These are phyloP conservation scores for Rhodotorula kratochvilovae DNA, from an alignment of 768 basidiomycete genomes.

Conservation along the genomic window DNA sequence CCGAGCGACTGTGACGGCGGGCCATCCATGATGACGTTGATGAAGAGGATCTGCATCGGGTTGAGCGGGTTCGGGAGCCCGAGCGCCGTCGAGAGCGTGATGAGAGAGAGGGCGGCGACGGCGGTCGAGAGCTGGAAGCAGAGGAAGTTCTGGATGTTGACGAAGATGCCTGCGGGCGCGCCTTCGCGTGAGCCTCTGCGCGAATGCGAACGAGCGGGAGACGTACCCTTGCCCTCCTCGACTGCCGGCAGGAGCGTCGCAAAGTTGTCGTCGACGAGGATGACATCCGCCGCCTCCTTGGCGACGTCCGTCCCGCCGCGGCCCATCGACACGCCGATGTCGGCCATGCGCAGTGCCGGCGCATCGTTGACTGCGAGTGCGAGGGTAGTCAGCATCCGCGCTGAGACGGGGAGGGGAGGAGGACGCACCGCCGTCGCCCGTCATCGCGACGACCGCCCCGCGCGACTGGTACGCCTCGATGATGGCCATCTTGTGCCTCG, in stretches of 20 bases:
- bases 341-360: conserved; percentile 93
- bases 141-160: conserved; percentile 97
- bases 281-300: conserved; percentile 95
- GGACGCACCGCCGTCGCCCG: conserved; percentile 80
- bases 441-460: conserved; percentile 92
- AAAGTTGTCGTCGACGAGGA: conserved; percentile 96
- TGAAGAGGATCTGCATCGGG: conserved; percentile 95
- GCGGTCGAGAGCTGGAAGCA: conserved; percentile 96
- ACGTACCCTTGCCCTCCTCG: conserved; percentile 51
- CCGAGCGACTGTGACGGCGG: conserved; percentile 64
- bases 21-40: conserved; percentile 92
- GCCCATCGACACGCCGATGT: conserved; percentile 97
- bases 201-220: neutral
- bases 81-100: conserved; percentile 87
- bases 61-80: conserved; percentile 87
- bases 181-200: neutral
- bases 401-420: neutral
- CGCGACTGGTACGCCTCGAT: conserved; percentile 86
- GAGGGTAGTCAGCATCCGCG: neutral
- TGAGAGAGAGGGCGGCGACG: conserved; percentile 89
- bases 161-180: conserved; percentile 89
- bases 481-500: conserved; percentile 96
- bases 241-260: conserved; percentile 88
- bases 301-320: conserved; percentile 98
- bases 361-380: conserved; percentile 77